These are phyloP conservation scores for Dactylellina drechsleri DNA, from an alignment of 2,329 filamentous ascomycete species.

Conservation along the genomic window DNA sequence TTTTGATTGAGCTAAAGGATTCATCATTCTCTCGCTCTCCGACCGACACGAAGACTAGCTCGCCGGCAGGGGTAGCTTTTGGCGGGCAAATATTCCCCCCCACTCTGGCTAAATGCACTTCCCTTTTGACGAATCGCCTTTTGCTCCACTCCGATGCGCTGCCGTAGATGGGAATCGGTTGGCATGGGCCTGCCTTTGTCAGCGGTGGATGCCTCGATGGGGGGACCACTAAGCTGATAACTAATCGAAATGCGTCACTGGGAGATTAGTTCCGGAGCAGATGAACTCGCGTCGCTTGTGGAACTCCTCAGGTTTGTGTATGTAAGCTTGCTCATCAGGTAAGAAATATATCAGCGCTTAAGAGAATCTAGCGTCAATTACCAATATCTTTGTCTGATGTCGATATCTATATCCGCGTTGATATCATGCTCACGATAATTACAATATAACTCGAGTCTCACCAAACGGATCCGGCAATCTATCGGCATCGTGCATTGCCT, in stretches of 20 bases:
- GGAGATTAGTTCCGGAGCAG: no score
- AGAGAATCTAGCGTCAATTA: no score
- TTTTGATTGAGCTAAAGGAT: not conserved
- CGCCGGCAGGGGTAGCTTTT: not conserved
- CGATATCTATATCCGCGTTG: no score
- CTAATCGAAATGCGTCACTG: slow-evolving; percentile 15
- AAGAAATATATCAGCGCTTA: no score
- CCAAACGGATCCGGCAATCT: no score
- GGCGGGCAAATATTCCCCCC: slow-evolving; percentile 10
- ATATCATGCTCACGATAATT: no score
- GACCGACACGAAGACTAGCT: slow-evolving; percentile 1
- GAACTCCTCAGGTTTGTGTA: no score
- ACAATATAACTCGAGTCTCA: no score
- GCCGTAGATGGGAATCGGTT: not conserved
- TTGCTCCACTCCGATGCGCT: not conserved
- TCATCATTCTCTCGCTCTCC: slow-evolving; percentile 13
- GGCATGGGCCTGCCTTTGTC: slow-evolving; percentile 12
- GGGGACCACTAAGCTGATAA: slow-evolving; percentile 30
- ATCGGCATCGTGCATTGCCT: no score
- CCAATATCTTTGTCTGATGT: no score
- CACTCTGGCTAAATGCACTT: slow-evolving; percentile 15
- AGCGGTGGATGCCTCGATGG: slow-evolving; percentile 10
- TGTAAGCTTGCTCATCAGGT: no score
- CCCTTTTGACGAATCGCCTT: slow-evolving; percentile 7
- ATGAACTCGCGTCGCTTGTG: no score